Evolutionary conservation across 768 basidiomycete genomes (phyloP).

Genomic region (Termitomyces sp.): DNA sequence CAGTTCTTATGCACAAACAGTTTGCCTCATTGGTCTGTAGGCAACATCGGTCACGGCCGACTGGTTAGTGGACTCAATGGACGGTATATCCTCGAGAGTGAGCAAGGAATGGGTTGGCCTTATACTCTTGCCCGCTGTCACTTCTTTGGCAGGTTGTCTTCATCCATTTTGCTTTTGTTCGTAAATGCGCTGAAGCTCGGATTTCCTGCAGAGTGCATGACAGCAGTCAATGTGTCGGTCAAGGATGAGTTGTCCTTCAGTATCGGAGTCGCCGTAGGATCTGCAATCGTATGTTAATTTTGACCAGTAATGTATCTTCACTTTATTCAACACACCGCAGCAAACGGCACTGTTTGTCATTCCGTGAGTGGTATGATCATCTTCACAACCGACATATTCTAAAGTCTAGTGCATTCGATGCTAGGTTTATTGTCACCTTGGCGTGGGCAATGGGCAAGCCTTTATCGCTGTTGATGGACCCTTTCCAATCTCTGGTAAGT

Average conservation of each 20-base stretch:
- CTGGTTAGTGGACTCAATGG: slow-evolving; percentile 78
- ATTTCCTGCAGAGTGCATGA: slow-evolving; percentile 65
- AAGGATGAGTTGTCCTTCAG: slow-evolving; percentile 87
- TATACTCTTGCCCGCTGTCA: slow-evolving; percentile 83
- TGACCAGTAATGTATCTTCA: neutral
- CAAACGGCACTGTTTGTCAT: slow-evolving; percentile 86
- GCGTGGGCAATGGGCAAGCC: slow-evolving; percentile 84
- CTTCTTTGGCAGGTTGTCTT: slow-evolving; percentile 62
- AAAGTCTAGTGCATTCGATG: neutral
- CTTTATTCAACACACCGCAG: slow-evolving; percentile 26
- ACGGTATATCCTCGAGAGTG: slow-evolving; percentile 64
- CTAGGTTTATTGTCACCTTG: slow-evolving; percentile 67
- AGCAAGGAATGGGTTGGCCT: slow-evolving; percentile 88
- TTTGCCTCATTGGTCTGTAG: slow-evolving; percentile 21
- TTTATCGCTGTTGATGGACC: slow-evolving; percentile 79
- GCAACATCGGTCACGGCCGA: slow-evolving; percentile 55
- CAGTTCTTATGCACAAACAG: neutral
- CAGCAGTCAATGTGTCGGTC: slow-evolving; percentile 85
- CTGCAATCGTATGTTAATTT: slow-evolving; percentile 57
- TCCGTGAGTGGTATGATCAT: slow-evolving; percentile 43
- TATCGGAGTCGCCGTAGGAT: slow-evolving; percentile 86
- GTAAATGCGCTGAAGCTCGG: neutral
- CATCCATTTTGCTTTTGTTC: neutral
- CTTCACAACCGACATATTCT: neutral
- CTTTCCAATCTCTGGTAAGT: slow-evolving; percentile 74